phyloP scores from a whole-genome alignment of 805 yeast species.

The Yarrowia sp. region DNA sequence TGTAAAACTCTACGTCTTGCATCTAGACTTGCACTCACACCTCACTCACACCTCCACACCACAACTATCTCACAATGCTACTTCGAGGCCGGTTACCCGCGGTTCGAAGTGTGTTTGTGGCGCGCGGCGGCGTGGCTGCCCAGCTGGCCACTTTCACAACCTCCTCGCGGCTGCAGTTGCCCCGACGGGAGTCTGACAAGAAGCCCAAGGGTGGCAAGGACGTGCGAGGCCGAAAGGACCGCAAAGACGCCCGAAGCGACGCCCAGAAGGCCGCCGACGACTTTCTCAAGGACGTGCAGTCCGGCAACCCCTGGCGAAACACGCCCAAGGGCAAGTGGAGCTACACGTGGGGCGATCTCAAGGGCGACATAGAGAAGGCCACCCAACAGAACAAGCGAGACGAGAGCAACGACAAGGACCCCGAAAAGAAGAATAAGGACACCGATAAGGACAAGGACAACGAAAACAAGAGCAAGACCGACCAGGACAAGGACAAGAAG shows the following conservation, averaged over 20 bases:
- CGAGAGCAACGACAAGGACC: not conserved
- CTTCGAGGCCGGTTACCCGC: conserved; percentile 37
- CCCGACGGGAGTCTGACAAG: conserved; percentile 33
- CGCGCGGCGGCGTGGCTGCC: conserved; percentile 9
- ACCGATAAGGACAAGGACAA: conserved; percentile 21
- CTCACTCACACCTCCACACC: not conserved
- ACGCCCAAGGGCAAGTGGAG: conserved; percentile 25
- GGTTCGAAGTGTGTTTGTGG: conserved; percentile 31
- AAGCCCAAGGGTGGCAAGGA: conserved; percentile 35
- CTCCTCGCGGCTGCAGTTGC: not conserved
- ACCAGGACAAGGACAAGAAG: conserved; percentile 27
- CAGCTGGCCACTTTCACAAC: conserved; percentile 9
- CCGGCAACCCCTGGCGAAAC: conserved; percentile 29
- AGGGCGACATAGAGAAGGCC: conserved; percentile 37
- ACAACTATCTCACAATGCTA: conserved; percentile 8
- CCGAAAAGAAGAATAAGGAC: conserved; percentile 5
- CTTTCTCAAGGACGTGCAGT: conserved; percentile 19
- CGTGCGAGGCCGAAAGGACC: not conserved
- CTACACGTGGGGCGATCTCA: conserved; percentile 29
- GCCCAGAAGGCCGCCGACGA: conserved; percentile 11
- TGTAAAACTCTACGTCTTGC: too few relatives aligned
- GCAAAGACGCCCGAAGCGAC: not conserved
- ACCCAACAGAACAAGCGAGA: not conserved
- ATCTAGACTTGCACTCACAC: too few relatives aligned
- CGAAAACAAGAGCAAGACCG: conserved; percentile 1